These are phyloP conservation scores for Yarrowia hollandica DNA, from an alignment of 805 yeast genomes.

Conservation along the genomic window DNA sequence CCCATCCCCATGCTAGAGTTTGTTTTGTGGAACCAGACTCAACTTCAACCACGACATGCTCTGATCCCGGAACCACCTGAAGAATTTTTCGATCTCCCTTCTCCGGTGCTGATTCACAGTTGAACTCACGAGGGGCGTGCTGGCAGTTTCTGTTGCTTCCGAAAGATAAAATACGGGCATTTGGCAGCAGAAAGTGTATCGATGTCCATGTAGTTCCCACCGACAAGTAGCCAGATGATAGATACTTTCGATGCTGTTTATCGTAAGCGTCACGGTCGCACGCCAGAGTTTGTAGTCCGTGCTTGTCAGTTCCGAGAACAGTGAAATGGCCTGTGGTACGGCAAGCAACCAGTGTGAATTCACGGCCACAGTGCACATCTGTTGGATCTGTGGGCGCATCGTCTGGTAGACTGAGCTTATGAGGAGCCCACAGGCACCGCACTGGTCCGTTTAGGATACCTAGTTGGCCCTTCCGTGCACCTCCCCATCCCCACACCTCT, in stretches of 20 bases:
- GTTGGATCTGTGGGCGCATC: neutral
- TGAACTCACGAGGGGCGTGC: constrained; percentile 40
- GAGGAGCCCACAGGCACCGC: constrained; percentile 19
- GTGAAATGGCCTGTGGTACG: constrained; percentile 31
- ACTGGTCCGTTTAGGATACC: constrained; percentile 36
- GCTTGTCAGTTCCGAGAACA: constrained; percentile 44
- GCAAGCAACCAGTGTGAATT: constrained; percentile 50
- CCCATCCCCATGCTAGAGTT: constrained; percentile 91
- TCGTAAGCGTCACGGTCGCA: constrained; percentile 9
- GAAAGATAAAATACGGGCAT: constrained; percentile 46
- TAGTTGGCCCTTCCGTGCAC: constrained; percentile 59
- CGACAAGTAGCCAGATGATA: constrained; percentile 17
- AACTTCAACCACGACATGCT: constrained; percentile 61
- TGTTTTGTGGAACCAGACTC: neutral
- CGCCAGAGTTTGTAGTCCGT: constrained; percentile 22
- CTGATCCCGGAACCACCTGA: constrained; percentile 67
- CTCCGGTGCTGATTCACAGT: neutral
- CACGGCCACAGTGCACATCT: constrained; percentile 54
- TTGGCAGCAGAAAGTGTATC: constrained; percentile 49
- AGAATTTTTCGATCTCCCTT: constrained; percentile 25
- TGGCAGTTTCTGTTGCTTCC: constrained; percentile 86
- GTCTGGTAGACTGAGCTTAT: neutral
- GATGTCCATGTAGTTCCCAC: constrained; percentile 78
- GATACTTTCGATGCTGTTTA: neutral
- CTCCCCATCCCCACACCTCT: constrained; percentile 65